Conservation (phyloP, 2,329 filamentous ascomycete species). For the Talaromyces sp. region DNA sequence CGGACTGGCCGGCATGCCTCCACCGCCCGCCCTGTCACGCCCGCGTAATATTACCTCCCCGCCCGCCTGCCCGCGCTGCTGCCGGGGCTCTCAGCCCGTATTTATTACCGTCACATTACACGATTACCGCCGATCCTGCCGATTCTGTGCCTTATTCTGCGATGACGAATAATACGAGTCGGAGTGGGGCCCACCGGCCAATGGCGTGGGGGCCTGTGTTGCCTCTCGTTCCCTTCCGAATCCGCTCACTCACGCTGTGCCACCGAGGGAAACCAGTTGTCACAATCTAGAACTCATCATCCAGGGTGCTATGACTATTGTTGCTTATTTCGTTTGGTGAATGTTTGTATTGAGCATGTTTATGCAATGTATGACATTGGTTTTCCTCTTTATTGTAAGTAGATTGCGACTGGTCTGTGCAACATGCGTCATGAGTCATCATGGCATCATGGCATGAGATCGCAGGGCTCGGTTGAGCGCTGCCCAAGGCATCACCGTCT, state of each 20-base stretch:
- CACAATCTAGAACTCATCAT: background rate
- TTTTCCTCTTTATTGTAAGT: too few species aligned
- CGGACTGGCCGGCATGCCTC: background rate
- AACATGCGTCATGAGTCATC: background rate
- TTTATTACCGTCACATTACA: background rate
- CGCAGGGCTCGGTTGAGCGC: background rate
- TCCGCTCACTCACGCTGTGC: background rate
- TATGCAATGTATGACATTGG: too few species aligned
- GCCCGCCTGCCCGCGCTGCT: background rate
- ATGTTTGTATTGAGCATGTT: background rate
- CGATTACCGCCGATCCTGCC: background rate
- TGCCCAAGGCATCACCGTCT: background rate
- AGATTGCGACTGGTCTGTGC: too few species aligned
- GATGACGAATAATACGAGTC: background rate
- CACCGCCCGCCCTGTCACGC: background rate
- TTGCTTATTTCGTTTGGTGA: too few species aligned
- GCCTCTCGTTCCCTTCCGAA: background rate
- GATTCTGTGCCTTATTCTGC: background rate
- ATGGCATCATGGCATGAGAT: background rate
- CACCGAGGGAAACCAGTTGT: background rate
- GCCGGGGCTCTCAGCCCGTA: background rate
- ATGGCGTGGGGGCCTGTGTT: background rate
- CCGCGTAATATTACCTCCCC: background rate
- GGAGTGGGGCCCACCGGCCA: background rate
- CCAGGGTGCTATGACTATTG: too few species aligned